These are phyloP conservation scores for Fusarium algeriense DNA, from an alignment of 2,329 filamentous ascomycete species.

Conservation along the genomic window DNA sequence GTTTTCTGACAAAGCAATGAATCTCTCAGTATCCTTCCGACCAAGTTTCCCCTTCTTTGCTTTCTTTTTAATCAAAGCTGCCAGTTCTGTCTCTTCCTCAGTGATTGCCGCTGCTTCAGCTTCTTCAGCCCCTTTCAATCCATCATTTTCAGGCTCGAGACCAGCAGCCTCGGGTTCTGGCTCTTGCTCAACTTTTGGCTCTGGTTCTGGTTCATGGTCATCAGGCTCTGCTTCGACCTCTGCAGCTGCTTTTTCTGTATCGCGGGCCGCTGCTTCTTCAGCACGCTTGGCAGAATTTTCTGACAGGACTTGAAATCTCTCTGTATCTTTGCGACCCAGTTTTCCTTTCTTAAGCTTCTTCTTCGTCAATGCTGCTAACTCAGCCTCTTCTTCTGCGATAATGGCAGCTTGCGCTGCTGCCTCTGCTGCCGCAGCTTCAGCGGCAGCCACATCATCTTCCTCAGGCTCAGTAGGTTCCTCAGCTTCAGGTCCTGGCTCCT, in stretches of 20 bases:
- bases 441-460: constrained; percentile 43
- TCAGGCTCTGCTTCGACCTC: constrained; percentile 46
- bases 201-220: constrained; percentile 49
- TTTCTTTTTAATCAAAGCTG: constrained; percentile 53
- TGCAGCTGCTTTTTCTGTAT: constrained; percentile 43
- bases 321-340: constrained; percentile 41
- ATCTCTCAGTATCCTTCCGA: constrained; percentile 42
- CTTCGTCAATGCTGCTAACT: constrained; percentile 56
- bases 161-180: constrained; percentile 36
- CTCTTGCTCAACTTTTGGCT: constrained; percentile 3
- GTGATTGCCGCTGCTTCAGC: constrained; percentile 44
- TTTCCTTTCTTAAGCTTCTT: constrained; percentile 53
- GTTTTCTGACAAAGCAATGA: constrained; percentile 27
- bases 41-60: constrained; percentile 52
- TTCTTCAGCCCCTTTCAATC: constrained; percentile 35
- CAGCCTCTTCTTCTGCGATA: constrained; percentile 55
- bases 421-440: constrained; percentile 30
- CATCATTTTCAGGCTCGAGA: constrained; percentile 42
- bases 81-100: constrained; percentile 56
- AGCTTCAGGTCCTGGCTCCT: constrained; percentile 7
- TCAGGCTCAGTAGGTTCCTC: constrained; percentile 20
- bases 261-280: constrained; percentile 25
- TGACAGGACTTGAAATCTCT: constrained; percentile 30
- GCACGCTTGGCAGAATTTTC: constrained; percentile 24
- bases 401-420: constrained; percentile 23